Percentiles rank a stretch among this genome's conserved stretches.
Evolutionary conservation across 202 grass and related monocot species (phyloP).

Genomic region (Saccharum hybrid): DNA sequence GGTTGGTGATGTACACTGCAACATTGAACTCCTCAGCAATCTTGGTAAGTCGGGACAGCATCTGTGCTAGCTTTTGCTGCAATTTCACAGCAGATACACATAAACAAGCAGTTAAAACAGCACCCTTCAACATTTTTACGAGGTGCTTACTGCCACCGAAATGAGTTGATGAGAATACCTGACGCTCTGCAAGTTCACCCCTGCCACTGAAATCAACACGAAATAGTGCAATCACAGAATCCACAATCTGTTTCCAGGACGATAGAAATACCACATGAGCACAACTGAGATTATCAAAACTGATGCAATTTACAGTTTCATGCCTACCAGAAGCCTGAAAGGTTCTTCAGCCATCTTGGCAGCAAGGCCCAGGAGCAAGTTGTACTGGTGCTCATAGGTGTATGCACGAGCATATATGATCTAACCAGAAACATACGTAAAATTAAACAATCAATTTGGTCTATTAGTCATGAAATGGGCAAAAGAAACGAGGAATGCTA

Average conservation of each 20-base stretch:
- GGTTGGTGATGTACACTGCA: constrained; percentile 96
- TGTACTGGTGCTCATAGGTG: constrained; percentile 95
- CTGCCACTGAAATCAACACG: constrained; percentile 89
- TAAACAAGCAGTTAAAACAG: constrained; percentile 33
- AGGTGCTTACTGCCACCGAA: constrained; percentile 58
- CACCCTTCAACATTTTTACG: background rate
- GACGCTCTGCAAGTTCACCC: constrained; percentile 83
- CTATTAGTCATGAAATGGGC: background rate
- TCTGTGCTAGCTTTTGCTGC: constrained; percentile 96
- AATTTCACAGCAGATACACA: constrained; percentile 28
- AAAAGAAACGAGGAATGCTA: background rate
- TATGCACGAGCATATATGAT: constrained; percentile 99
- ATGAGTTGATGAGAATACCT: constrained; percentile 53
- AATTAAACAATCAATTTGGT: background rate
- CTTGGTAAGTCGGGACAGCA: constrained; percentile 93
- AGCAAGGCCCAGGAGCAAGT: constrained; percentile 91
- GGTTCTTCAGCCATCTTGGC: constrained; percentile 99
- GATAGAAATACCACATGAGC: constrained; percentile 28
- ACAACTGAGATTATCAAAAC: constrained; percentile 15
- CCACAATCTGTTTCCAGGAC: constrained; percentile 67
- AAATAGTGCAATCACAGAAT: constrained; percentile 91
- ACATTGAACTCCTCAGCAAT: constrained; percentile 99
- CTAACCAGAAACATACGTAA: constrained; percentile 45
- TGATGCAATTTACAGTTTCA: background rate
- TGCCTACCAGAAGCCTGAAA: constrained; percentile 82